A percentile compares a stretch with the other conserved stretches of the same genome.
Evolutionary conservation across 2,329 filamentous ascomycete genomes (phyloP).

Genomic region (Epichloe sibirici): DNA sequence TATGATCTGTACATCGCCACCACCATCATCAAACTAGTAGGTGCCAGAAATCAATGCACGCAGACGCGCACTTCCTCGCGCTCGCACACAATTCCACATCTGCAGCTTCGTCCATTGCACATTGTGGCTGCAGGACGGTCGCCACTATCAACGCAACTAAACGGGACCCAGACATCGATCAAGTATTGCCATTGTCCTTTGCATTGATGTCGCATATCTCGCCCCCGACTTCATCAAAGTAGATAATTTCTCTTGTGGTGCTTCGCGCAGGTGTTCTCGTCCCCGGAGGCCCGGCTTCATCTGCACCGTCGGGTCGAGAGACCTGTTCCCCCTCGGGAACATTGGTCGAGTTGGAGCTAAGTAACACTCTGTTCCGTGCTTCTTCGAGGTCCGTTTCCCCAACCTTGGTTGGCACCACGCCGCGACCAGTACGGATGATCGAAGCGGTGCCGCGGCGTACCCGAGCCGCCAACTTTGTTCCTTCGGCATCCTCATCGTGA

Average conservation of each 20-base stretch:
- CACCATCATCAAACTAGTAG: no score
- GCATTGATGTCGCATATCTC: neutral
- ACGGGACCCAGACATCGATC: conserved; percentile 3
- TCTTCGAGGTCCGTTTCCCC: neutral
- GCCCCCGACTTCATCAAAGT: conserved; percentile 2
- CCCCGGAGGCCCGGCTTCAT: neutral
- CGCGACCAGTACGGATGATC: conserved; percentile 2
- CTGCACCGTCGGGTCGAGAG: neutral
- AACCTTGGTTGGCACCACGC: conserved; percentile 1
- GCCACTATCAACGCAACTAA: neutral
- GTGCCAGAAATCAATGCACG: no score
- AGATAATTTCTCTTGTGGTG: conserved; percentile 5
- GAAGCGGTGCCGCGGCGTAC: conserved; percentile 3
- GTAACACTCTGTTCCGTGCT: neutral
- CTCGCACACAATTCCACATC: neutral
- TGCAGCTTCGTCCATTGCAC: neutral
- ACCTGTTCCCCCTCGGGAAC: neutral
- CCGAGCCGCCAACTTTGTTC: neutral
- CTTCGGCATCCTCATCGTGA: neutral
- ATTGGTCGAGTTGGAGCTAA: neutral
- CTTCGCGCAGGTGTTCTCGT: neutral
- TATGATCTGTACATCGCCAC: no score
- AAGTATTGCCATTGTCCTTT: neutral
- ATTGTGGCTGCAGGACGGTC: neutral
- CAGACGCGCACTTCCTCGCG: neutral